Evolutionary conservation across 306 rosid species (phyloP), one percentile per base, ranked within the genome.

Genomic region (Gynostemma pentaphyllum): DNA sequence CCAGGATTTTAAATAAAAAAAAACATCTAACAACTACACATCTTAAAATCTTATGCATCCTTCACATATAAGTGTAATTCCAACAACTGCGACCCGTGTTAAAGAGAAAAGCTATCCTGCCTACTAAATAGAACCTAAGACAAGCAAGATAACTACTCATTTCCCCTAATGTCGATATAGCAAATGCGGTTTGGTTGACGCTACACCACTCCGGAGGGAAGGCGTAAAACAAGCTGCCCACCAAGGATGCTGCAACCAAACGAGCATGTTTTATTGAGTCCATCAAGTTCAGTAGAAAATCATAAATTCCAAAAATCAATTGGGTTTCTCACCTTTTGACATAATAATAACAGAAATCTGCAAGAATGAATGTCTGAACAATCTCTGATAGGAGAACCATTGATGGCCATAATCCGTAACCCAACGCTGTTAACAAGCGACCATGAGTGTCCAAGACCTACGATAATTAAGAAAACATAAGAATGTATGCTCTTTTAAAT

Each of bases 301-400:
- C 19, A 56, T n/a, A 56, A 23, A 56, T 57, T 36, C 40, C 24
- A 30, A 13, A 30, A 37, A 19, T 55, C 26, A 24, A 15, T 30
- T n/a, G n/a, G n/a, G 23, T 14, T 50, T 57, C 64, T 30, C 53
- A 86, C 94, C 94, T 86, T 69, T 79, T 83, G 66, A 86, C 74
- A 61, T 86, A 86, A 82, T 86, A 86, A 78, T 86, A 86, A 74
- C 94, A 86, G 70, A 86, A 86, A 72, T 86, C 94, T n/a, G 94
- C 87, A 19, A 86, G 87, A 66, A 86, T 83, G 69, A 81, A 83
- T 19, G 94, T 86, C 79, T 86, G 94, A 69, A 86, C 79, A 45
- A 83, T 73, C 74, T 86, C 94, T 7, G 94, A 83, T 55, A 86
- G 30, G 37, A 86, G 94, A 42, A 86, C 94, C 85, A 78, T 70